A percentile compares a stretch with the other conserved stretches of the same genome.
These are phyloP conservation scores for Pachyrhizus erosus DNA, from an alignment of 306 rosid genomes.

Conservation along the genomic window DNA sequence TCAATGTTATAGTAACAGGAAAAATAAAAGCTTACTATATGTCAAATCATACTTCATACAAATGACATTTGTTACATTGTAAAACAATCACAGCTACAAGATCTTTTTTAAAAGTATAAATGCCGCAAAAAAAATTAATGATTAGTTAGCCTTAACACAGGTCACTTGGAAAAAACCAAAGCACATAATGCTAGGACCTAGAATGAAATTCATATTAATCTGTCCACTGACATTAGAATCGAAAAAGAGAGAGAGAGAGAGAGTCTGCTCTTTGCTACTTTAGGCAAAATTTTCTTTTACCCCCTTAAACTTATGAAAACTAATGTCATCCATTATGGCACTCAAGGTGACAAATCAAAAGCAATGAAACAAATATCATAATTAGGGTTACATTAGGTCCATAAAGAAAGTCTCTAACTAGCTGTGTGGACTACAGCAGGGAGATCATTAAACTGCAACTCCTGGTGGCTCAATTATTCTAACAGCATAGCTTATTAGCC, in stretches of 20 bases:
- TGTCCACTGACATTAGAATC: background rate
- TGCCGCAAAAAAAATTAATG: background rate
- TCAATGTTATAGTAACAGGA: background rate
- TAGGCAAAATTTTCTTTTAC: conserved; percentile 3
- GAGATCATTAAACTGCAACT: conserved; percentile 31
- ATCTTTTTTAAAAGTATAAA: background rate
- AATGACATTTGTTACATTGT: background rate
- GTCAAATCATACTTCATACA: conserved; percentile 11
- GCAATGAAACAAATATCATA: conserved; percentile 18
- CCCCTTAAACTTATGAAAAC: background rate
- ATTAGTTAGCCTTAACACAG: conserved; percentile 1
- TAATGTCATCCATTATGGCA: background rate
- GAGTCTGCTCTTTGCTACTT: background rate
- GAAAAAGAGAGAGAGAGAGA: background rate
- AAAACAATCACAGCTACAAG: background rate
- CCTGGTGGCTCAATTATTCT: background rate
- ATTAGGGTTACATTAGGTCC: background rate
- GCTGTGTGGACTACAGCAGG: conserved; percentile 3
- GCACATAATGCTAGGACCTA: background rate
- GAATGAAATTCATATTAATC: background rate
- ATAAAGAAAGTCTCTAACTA: conserved; percentile 8
- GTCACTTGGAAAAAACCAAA: background rate
- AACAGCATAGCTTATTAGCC: background rate
- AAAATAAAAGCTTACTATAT: conserved; percentile 21
- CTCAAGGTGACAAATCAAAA: conserved; percentile 14